Evolutionary conservation across 768 basidiomycete genomes (phyloP).

Genomic region (Glaciozyma martinii): DNA sequence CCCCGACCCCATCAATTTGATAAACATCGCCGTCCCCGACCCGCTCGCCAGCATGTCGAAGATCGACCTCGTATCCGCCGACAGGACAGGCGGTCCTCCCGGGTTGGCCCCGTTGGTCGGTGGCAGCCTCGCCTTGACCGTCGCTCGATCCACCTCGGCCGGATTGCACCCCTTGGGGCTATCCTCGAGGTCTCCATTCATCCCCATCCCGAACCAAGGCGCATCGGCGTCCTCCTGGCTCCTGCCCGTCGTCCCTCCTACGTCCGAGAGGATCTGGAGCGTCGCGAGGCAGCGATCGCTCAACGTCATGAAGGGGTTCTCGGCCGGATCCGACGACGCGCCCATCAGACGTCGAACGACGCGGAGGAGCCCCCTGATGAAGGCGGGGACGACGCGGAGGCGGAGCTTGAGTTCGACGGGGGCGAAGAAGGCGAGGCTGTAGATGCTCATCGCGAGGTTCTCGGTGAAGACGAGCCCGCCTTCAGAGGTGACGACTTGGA

Average conservation of each 20-base stretch:
- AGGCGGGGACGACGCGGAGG: slow-evolving; percentile 60
- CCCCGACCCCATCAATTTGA: neutral
- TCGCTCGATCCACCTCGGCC: neutral
- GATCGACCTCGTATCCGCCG: slow-evolving; percentile 12
- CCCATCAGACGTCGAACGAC: slow-evolving; percentile 32
- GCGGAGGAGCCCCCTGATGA: slow-evolving; percentile 55
- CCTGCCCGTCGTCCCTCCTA: neutral
- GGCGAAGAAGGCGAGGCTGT: slow-evolving; percentile 74
- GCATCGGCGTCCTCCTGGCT: neutral
- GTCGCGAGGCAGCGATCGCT: slow-evolving; percentile 39
- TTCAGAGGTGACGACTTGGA: slow-evolving; percentile 47
- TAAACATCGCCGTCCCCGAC: neutral
- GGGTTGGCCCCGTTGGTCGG: neutral
- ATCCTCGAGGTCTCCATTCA: slow-evolving; percentile 5
- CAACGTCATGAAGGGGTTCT: slow-evolving; percentile 36
- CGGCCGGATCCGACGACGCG: slow-evolving; percentile 4
- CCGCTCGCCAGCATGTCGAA: slow-evolving; percentile 8
- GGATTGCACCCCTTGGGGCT: neutral
- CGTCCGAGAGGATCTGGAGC: slow-evolving; percentile 25
- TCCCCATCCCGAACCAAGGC: slow-evolving; percentile 25
- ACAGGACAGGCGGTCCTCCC: slow-evolving; percentile 13
- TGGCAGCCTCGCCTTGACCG: slow-evolving; percentile 3
- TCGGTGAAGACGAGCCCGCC: slow-evolving; percentile 70
- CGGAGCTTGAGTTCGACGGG: slow-evolving; percentile 62
- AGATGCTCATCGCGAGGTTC: slow-evolving; percentile 69